Evolutionary conservation across 345 rosid genomes (phyloP), one percentile per base, ranked within the genome.

Genomic region (Streptanthus diversifolius): DNA sequence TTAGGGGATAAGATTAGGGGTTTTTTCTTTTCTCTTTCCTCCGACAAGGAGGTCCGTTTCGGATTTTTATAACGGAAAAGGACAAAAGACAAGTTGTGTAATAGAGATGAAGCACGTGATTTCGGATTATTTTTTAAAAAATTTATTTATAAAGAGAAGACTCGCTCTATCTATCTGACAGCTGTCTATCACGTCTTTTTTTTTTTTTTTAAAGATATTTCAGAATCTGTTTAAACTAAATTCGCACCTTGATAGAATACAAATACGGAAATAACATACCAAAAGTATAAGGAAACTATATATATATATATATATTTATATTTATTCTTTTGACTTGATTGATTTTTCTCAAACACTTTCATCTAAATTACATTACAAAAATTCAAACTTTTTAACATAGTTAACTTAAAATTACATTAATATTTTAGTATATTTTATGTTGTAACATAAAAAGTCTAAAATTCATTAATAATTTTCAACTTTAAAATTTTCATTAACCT

Each of bases 11-110:
- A n/a, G n/a, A n/a, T n/a, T n/a, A n/a, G n/a, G n/a, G n/a, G n/a
- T n/a, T 22, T 32, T 4, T 1, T 41, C 12, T 21, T 12, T 14
- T 44, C 43, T 52, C 4, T 53, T 10, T 30, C 39, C 8, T 69
- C 33, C 63, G 74, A 67, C 29, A 53, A 29, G 33, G 36, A 22
- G 30, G 37, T 55, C 47, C 25, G 41, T 75, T 39, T 27, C 22
- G 62, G 19, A 43, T 21, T 68, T 51, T 68, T 5, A 10, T 17
- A 5, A 29, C 56, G 14, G 29, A 49, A 73, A 14, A 35, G 9
- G 76, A 80, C 82, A 76, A 39, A 13, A 19, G 13, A 77, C 87
- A 83, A 82, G 84, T 83, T 77, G 87, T 39, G 58, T 44, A 33
- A n/a, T 48, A 15, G 22, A 21, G 43, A 58, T 66, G 77, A 81